Conservation (phyloP, 352 stramenopile species). For the Phytophthora europaea region DNA sequence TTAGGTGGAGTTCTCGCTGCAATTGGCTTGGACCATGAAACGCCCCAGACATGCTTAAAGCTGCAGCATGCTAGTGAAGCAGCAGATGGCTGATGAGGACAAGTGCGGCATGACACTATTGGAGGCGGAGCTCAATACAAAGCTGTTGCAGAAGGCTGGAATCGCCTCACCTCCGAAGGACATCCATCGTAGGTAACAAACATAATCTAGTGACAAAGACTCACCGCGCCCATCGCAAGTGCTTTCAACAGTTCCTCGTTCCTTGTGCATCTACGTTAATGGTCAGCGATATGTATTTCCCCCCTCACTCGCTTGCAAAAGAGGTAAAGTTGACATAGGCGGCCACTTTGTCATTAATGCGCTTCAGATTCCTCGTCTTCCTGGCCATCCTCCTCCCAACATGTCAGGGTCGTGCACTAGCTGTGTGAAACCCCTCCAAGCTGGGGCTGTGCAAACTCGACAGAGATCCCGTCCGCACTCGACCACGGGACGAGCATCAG, state of each 20-base stretch:
- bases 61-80: conserved; percentile 45
- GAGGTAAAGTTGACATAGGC: conserved; percentile 55
- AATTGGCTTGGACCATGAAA: conserved; percentile 86
- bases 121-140: conserved; percentile 68
- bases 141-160: conserved; percentile 53
- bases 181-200: conserved; percentile 30
- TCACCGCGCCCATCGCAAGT: too few relatives aligned
- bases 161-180: conserved; percentile 32
- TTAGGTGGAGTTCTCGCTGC: conserved; percentile 83
- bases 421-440: conserved; percentile 17
- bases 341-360: conserved; percentile 53
- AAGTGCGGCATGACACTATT: conserved; percentile 75
- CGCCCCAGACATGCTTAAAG: conserved; percentile 56
- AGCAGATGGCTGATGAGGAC: conserved; percentile 66
- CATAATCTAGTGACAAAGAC: neutral
- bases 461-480: neutral
- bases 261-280: neutral
- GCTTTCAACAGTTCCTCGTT: too few relatives aligned
- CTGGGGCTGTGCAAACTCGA: neutral
- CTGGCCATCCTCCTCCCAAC: conserved; percentile 13
- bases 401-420: conserved; percentile 19
- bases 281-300: neutral
- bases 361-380: conserved; percentile 14
- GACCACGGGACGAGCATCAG: too few relatives aligned
- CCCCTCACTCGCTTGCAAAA: conserved; percentile 18